Conservation (phyloP, 306 rosid genomes). For the Geum urbanum region DNA sequence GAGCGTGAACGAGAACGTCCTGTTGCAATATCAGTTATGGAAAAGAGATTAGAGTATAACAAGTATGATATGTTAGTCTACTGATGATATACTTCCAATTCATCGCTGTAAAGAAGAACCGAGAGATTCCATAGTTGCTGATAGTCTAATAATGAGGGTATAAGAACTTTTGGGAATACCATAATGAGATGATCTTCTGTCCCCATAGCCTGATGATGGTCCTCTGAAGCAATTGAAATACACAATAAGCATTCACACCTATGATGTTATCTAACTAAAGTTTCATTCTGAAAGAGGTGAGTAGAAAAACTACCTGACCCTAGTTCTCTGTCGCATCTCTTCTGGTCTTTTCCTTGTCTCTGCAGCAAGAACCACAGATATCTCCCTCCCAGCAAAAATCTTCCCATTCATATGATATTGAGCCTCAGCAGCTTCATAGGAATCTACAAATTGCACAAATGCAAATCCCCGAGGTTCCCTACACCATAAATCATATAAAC, state of each 20-base stretch:
- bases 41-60: constrained; percentile 6
- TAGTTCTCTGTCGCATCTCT: constrained; percentile 82
- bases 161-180: constrained; percentile 36
- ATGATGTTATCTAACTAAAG: constrained; percentile 2
- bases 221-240: constrained; percentile 48
- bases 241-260: constrained; percentile 14
- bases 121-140: neutral
- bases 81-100: neutral
- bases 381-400: constrained; percentile 96
- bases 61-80: neutral
- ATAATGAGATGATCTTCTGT: constrained; percentile 64
- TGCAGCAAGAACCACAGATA: constrained; percentile 85
- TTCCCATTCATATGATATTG: constrained; percentile 96
- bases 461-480: constrained; percentile 99
- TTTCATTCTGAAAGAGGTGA: neutral
- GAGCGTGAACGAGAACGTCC: constrained; percentile 92
- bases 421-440: constrained; percentile 92
- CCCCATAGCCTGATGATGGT: constrained; percentile 60
- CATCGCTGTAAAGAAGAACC: neutral
- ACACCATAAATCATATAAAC: constrained; percentile 33
- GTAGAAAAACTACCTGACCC: constrained; percentile 47
- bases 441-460: constrained; percentile 92
- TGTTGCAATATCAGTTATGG: constrained; percentile 27
- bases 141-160: neutral
- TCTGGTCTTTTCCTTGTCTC: constrained; percentile 98